phyloP scores from a whole-genome alignment of 2,329 filamentous ascomycete genomes.

The Nectriaceae sp. region DNA sequence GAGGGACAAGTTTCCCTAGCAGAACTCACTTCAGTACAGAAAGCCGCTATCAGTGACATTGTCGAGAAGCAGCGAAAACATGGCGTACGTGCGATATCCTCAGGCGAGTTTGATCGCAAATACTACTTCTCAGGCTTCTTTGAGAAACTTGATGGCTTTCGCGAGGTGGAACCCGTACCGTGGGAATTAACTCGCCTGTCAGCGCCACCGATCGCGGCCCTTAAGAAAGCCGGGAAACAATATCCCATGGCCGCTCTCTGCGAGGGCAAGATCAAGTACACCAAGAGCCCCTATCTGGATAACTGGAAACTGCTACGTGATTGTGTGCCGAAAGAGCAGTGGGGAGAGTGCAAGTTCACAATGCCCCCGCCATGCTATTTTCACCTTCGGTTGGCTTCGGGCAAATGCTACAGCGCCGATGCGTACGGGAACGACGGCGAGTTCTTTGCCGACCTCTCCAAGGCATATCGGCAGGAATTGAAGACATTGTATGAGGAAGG shows the following conservation, averaged over 20 bases:
- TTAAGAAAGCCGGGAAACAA: slow-evolving; percentile 39
- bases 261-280: slow-evolving; percentile 44
- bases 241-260: slow-evolving; percentile 43
- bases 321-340: slow-evolving; percentile 56
- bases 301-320: slow-evolving; percentile 42
- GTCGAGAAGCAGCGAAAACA: slow-evolving; percentile 65
- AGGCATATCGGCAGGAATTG: slow-evolving; percentile 57
- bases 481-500: slow-evolving; percentile 56
- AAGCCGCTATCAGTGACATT: slow-evolving; percentile 63
- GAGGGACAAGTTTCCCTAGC: slow-evolving; percentile 42
- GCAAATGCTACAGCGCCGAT: slow-evolving; percentile 53
- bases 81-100: slow-evolving; percentile 64
- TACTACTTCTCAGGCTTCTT: slow-evolving; percentile 53
- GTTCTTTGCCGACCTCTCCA: slow-evolving; percentile 59
- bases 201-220: slow-evolving; percentile 41
- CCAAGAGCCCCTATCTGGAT: slow-evolving; percentile 43
- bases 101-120: slow-evolving; percentile 66
- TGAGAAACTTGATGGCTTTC: slow-evolving; percentile 46
- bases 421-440: slow-evolving; percentile 55
- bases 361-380: slow-evolving; percentile 70
- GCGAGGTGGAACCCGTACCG: slow-evolving; percentile 39
- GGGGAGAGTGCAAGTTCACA: slow-evolving; percentile 68
- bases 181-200: slow-evolving; percentile 40
- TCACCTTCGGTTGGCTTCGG: slow-evolving; percentile 54
- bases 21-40: slow-evolving; percentile 58